Evolutionary conservation across 148 eudicot genomes (phyloP).

Genomic region (Camellia granthamiana): DNA sequence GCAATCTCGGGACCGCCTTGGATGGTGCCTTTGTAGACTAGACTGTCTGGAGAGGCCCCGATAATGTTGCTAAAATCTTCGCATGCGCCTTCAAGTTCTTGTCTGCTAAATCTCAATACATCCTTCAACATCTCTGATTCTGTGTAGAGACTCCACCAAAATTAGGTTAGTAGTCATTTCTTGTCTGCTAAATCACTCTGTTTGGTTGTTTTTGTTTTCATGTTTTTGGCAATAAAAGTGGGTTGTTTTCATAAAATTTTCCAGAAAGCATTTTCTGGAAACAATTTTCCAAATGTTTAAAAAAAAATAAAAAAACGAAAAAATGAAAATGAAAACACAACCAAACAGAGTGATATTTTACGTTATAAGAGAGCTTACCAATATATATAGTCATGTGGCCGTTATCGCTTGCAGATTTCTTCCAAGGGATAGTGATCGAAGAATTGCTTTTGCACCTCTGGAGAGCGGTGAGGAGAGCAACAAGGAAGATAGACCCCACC

Average conservation of each 20-base stretch:
- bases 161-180: neutral
- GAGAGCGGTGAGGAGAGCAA: conserved; percentile 43
- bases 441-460: conserved; percentile 61
- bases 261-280: too few relatives aligned
- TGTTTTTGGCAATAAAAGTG: too few relatives aligned
- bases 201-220: too few relatives aligned
- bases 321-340: too few relatives aligned
- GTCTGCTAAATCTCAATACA: conserved; percentile 59
- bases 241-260: too few relatives aligned
- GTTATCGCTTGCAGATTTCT: conserved; percentile 71
- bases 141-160: conserved; percentile 20
- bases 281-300: too few relatives aligned
- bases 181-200: too few relatives aligned
- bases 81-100: conserved; percentile 92
- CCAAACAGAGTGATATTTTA: neutral
- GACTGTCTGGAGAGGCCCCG: conserved; percentile 79
- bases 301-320: too few relatives aligned
- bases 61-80: conserved; percentile 97
- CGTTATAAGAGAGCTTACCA: conserved; percentile 31
- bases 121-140: conserved; percentile 72
- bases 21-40: conserved; percentile 78
- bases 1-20: conserved; percentile 94
- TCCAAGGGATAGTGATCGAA: conserved; percentile 83
- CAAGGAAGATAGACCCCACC: conserved; percentile 56
- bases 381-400: conserved; percentile 52